Base-by-base conservation (phyloP, 176 grass and related monocot species). In the Poa pratensis region DNA sequence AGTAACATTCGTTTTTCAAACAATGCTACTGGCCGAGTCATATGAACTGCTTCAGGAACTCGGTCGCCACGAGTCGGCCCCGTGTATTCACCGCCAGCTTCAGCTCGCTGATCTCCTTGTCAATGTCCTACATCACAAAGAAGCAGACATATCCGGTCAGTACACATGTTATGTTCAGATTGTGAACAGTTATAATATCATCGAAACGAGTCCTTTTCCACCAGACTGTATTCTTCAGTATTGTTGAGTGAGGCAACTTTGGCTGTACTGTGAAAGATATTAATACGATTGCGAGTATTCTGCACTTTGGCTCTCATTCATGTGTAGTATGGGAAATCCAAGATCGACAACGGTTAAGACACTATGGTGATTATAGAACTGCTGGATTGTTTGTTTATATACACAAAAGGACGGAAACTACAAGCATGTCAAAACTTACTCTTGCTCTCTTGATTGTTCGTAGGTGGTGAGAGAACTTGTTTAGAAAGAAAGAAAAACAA, bases 41-140 rank as follows among this genome's bases (percentile, higher is more conserved):
- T 73, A 98, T 87, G 80, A 98, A 98, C 80, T 98, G 93, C 85
- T 98, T 98, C 75, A 98, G 80, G 77, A 98, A 98, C 48, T 98
- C 93, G 17, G 95, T 98, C 5, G 96, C 93, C 43, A 98, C 96
- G 30, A 98, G 86, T 54, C 91, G 91, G 14, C 93, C 96, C 77
- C 96, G 93, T 59, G 96, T 98, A 52, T 98, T 98, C 43, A 98
- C 96, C 0, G 93, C 95, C 50, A 95, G 91, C 83, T 95, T 98
- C 57, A 95, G 18, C 83, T 98, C 91, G 23, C 93, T 92, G 81
- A 95, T 95, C 88, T 98, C 93, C 88, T 94, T 98, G 88, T 98
- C 91, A 49, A 95, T 95, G 49, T 95, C 93, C 93, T 98, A 50
- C 18, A 75, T 20, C n/a, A 85, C 34, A 48, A 70, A 60, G 9